These are phyloP conservation scores for Talaromyces marneffei DNA, from an alignment of 2,329 filamentous ascomycete species.

Conservation along the genomic window DNA sequence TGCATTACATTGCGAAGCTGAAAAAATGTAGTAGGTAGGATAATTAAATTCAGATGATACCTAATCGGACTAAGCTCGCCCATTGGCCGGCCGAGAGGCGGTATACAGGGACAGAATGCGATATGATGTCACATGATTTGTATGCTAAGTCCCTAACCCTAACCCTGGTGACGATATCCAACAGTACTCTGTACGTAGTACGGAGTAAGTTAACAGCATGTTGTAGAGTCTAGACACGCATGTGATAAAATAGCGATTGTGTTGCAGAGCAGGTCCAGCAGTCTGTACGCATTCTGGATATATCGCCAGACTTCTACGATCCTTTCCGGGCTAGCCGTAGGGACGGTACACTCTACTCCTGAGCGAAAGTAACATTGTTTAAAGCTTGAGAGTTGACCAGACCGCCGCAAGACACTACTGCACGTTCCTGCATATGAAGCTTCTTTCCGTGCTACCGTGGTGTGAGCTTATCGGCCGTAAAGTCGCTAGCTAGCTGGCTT, in stretches of 20 bases:
- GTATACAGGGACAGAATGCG: not conserved
- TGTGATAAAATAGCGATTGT: not conserved
- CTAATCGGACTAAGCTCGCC: not conserved
- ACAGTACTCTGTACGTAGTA: too few relatives aligned
- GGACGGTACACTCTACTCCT: too few relatives aligned
- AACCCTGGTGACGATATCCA: not conserved
- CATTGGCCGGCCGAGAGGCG: not conserved
- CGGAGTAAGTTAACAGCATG: too few relatives aligned
- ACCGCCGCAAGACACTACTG: not conserved
- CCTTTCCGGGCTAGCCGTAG: too few relatives aligned
- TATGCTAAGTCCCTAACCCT: not conserved
- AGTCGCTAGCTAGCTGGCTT: not conserved
- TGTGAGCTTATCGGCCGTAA: not conserved
- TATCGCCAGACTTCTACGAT: not conserved
- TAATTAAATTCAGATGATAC: not conserved
- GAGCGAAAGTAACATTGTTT: too few relatives aligned
- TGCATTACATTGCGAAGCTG: not conserved
- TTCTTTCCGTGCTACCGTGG: not conserved
- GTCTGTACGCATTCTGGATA: too few relatives aligned
- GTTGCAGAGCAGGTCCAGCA: not conserved
- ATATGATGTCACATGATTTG: conserved; percentile 4
- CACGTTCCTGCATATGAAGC: not conserved
- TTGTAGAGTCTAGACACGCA: not conserved
- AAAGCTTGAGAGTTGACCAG: too few relatives aligned
- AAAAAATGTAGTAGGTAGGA: not conserved